These are phyloP conservation scores for Pulveroboletus sp. DNA, from an alignment of 768 basidiomycete genomes.

Conservation along the genomic window DNA sequence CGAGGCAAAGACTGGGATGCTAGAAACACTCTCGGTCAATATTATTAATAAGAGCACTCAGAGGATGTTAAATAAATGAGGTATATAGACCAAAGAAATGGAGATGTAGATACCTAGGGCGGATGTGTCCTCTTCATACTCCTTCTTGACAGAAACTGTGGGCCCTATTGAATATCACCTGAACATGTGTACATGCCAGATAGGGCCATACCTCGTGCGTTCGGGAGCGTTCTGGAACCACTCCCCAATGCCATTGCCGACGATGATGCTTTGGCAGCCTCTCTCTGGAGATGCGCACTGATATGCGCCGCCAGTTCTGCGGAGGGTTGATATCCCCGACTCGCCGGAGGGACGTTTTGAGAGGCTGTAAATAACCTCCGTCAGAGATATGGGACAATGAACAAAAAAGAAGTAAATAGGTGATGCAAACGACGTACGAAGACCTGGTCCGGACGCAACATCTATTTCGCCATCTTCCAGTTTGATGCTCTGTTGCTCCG, in stretches of 20 bases:
- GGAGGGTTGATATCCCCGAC: constrained; percentile 9
- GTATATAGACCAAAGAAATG: too few relatives aligned
- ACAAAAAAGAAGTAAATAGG: not conserved
- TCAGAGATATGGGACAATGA: not conserved
- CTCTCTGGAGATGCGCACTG: not conserved
- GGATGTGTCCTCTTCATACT: too few relatives aligned
- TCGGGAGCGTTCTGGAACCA: not conserved
- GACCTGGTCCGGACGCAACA: not conserved
- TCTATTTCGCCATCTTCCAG: not conserved
- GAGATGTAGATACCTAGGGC: too few relatives aligned
- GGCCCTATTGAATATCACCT: too few relatives aligned
- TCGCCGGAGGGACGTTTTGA: not conserved
- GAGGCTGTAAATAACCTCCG: not conserved
- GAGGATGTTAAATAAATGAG: too few relatives aligned
- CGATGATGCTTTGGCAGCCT: not conserved
- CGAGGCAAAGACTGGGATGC: too few relatives aligned
- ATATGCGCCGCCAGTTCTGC: constrained; percentile 2
- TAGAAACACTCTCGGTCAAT: too few relatives aligned
- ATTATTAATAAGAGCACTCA: too few relatives aligned
- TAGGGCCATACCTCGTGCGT: not conserved
- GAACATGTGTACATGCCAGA: not conserved
- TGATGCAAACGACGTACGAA: not conserved
- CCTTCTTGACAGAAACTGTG: too few relatives aligned
- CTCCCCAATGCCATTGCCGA: not conserved
- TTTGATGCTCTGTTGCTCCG: constrained; percentile 3